Base-by-base conservation (phyloP, 106 monocot genomes). In the Dendrobium catenatum region DNA sequence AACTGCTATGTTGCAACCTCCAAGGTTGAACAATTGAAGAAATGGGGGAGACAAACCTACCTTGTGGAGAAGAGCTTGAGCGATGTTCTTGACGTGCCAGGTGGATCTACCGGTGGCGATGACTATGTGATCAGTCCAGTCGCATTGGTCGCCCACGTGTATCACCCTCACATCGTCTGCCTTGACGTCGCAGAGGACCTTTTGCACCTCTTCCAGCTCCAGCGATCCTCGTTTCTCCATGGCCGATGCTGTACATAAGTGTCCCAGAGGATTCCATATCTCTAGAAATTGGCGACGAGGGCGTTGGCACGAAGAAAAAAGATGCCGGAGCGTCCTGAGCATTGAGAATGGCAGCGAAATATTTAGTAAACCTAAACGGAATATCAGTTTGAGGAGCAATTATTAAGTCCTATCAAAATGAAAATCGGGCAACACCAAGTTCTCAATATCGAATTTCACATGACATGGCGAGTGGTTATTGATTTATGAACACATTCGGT, bases 1-100 rank as follows among this genome's bases (percentile, higher is more conserved):
- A 33, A 37, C 3, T 37, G 13, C 37, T 70, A 61, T 2, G 51
- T 0, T 15, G 11, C 51, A 51, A 13, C 13, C 51, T 61, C 61
- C n/a, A 61, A 61, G 4, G 13, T 37, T 70, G 31, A 37, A 70
- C 33, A n/a, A 74, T 48, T 76, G 49, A 15, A 11, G 11, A 51
- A 56, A n/a, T 3, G 43, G 42, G 9, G 46, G 41, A 78, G 61
- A 80, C 59, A 73, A 81, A 72, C 92, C 59, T 88, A 81, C 98
- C 95, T 93, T 95, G 88, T 99, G 79, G 40, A 99, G 82, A 18
- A 99, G 89, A 24, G 98, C 98, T 77, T 99, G 95, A 15, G 98
- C 93, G 68, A 99, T 99, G 85, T 99, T 99, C 42, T 92, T 86
- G 42, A 98, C 98, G 80, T 98, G 98, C 98, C 94, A 98, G 43